phyloP scores from a whole-genome alignment of 352 stramenopile species.

The Peronosclerospora sorghi region DNA sequence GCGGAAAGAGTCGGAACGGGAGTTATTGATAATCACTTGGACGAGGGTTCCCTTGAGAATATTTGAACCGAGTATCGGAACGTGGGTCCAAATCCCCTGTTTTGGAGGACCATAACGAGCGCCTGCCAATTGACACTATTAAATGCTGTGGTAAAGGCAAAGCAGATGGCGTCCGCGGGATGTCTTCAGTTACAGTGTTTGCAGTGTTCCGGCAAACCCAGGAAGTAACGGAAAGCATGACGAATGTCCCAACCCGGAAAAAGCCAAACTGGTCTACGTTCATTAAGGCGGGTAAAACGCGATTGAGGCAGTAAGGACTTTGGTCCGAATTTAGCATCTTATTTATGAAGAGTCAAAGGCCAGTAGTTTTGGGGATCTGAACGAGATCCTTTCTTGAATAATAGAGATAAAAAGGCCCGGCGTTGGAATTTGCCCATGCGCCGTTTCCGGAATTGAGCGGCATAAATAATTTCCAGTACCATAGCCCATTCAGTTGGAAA shows the following conservation, averaged over 20 bases:
- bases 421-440: background rate
- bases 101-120: background rate
- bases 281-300: background rate
- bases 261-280: background rate
- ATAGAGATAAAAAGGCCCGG: background rate
- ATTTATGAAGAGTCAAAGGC: background rate
- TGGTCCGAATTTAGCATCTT: background rate
- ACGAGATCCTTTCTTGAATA: background rate
- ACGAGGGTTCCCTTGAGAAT: too few species aligned
- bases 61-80: background rate
- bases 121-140: conserved; percentile 4
- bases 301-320: background rate
- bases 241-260: background rate
- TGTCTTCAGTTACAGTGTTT: background rate
- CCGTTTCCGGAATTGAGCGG: too few species aligned
- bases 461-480: too few species aligned
- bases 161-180: background rate
- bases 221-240: background rate
- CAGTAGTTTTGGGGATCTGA: background rate
- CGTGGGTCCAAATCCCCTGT: background rate
- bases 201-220: background rate
- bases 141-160: conserved; percentile 1
- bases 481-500: background rate
- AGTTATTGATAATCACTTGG: too few species aligned
- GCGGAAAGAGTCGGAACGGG: too few species aligned